Percentiles rank a stretch among this genome's conserved stretches.
Evolutionary conservation across 2,329 filamentous ascomycete species (phyloP).

Genomic region (Graphiopsis chlorocephala): DNA sequence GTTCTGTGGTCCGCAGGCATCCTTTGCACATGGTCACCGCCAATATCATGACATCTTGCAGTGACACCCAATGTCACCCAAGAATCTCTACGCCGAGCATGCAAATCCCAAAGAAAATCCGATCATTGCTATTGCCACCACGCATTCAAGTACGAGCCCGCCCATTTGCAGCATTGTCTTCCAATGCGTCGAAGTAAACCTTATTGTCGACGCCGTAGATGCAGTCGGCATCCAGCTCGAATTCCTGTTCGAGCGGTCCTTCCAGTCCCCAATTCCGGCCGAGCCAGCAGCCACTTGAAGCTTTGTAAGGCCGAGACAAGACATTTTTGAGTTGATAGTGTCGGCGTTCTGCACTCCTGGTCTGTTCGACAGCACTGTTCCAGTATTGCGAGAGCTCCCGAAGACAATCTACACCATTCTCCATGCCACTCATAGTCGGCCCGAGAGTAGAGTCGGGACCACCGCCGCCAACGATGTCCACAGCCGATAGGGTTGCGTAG

Average conservation of each 20-base stretch:
- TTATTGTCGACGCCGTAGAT: slow-evolving; percentile 32
- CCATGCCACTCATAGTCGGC: slow-evolving; percentile 53
- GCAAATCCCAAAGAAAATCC: neutral
- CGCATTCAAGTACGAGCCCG: neutral
- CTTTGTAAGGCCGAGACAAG: slow-evolving; percentile 36
- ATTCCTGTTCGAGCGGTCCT: slow-evolving; percentile 31
- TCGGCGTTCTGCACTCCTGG: slow-evolving; percentile 48
- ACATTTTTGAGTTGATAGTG: slow-evolving; percentile 45
- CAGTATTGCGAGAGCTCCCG: slow-evolving; percentile 58
- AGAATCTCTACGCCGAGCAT: neutral
- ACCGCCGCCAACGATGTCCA: slow-evolving; percentile 64
- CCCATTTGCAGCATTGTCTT: slow-evolving; percentile 16
- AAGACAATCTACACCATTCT: slow-evolving; percentile 53
- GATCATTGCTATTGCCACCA: neutral
- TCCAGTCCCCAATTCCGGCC: slow-evolving; percentile 34
- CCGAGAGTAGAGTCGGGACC: slow-evolving; percentile 53
- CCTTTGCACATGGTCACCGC: neutral
- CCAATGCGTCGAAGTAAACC: slow-evolving; percentile 35
- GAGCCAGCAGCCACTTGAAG: slow-evolving; percentile 35
- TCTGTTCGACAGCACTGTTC: slow-evolving; percentile 56
- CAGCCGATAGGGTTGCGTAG: slow-evolving; percentile 60
- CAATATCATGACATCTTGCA: neutral
- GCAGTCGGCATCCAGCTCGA: slow-evolving; percentile 31
- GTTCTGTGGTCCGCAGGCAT: neutral
- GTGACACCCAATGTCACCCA: neutral